These are phyloP conservation scores for Chrysopogon serrulatus DNA, from an alignment of 176 grass and related monocot species.

Conservation along the genomic window DNA sequence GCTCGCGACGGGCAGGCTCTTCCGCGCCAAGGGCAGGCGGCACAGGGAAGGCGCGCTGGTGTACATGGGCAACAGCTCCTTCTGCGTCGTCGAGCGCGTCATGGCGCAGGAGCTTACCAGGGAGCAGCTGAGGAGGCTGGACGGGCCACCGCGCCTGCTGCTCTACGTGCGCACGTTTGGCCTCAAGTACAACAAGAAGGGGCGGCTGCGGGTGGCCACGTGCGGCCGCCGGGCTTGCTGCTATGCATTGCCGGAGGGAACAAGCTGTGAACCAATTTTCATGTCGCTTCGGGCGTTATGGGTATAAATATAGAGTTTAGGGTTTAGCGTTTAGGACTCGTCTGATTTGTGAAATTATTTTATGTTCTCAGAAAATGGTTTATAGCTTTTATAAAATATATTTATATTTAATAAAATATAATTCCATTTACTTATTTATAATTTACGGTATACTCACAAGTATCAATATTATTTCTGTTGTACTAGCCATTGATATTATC, in stretches of 20 bases:
- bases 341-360: too few relatives aligned
- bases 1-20: not conserved
- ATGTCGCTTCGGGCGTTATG: not conserved
- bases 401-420: too few relatives aligned
- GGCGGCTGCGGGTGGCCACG: not conserved
- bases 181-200: not conserved
- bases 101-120: not conserved
- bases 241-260: not conserved
- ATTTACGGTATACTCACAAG: too few relatives aligned
- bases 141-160: not conserved
- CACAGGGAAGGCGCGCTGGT: not conserved
- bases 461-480: too few relatives aligned
- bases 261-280: not conserved
- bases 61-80: not conserved
- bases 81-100: constrained; percentile 3
- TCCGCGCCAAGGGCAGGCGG: not conserved
- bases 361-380: too few relatives aligned
- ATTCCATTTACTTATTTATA: too few relatives aligned
- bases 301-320: not conserved
- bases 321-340: too few relatives aligned
- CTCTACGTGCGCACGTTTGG: not conserved
- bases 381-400: too few relatives aligned
- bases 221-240: not conserved
- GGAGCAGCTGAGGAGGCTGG: not conserved
- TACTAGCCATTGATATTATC: too few relatives aligned